Evolutionary conservation across 345 rosid species (phyloP).

Genomic region (Populus deltoides): DNA sequence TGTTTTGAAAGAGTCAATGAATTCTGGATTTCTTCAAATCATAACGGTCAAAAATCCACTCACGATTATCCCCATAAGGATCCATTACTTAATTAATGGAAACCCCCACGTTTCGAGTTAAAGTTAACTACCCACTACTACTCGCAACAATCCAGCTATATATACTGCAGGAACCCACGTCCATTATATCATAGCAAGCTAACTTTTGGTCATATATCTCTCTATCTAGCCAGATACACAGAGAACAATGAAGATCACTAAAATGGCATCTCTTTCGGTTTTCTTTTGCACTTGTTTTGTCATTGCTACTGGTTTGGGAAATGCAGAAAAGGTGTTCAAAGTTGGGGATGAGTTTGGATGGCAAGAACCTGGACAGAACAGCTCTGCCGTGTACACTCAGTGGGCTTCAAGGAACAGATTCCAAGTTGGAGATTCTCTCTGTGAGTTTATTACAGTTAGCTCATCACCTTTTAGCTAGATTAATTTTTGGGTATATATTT

Average conservation of each 20-base stretch:
- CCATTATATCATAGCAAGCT: neutral
- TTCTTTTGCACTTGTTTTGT: constrained; percentile 9
- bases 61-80: constrained; percentile 1
- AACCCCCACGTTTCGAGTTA: constrained; percentile 1
- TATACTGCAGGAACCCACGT: neutral
- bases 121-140: constrained; percentile 19
- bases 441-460: constrained; percentile 30
- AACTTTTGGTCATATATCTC: neutral
- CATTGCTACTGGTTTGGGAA: constrained; percentile 16
- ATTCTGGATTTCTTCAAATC: neutral
- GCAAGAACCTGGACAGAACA: constrained; percentile 50
- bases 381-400: constrained; percentile 39
- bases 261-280: constrained; percentile 1
- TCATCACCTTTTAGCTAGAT: too few species aligned
- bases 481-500: too few species aligned
- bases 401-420: constrained; percentile 70
- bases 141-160: neutral
- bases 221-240: neutral
- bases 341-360: constrained; percentile 69
- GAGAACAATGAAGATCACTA: neutral
- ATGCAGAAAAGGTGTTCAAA: constrained; percentile 43
- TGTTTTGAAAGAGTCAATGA: neutral
- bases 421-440: constrained; percentile 62
- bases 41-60: neutral
- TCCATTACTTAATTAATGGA: neutral